Evolutionary conservation across 208 protist genomes (phyloP).

Genomic region (Trypanosoma boissoni): DNA sequence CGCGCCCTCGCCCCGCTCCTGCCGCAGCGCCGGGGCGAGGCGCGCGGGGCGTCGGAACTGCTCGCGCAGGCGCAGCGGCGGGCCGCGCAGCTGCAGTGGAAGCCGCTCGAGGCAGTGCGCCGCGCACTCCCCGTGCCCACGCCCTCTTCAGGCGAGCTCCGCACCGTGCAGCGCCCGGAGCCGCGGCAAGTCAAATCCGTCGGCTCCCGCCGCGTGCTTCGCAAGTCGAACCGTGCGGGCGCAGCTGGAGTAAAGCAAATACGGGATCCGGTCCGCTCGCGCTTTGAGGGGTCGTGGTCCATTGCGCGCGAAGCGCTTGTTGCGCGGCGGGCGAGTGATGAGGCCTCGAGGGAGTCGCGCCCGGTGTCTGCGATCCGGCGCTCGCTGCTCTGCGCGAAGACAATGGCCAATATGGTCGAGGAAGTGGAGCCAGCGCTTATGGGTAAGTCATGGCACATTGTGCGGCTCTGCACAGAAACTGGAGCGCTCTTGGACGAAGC

Average conservation of each 20-base stretch:
- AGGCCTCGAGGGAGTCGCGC: too few relatives aligned
- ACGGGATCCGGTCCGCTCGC: conserved; percentile 5
- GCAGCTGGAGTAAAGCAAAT: conserved; percentile 1
- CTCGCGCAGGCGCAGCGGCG: too few relatives aligned
- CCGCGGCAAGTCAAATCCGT: too few relatives aligned
- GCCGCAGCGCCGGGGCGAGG: too few relatives aligned
- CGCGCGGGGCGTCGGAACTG: too few relatives aligned
- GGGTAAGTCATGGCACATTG: conserved; percentile 28
- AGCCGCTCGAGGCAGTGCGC: not conserved
- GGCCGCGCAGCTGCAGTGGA: not conserved
- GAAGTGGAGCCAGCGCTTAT: conserved; percentile 20
- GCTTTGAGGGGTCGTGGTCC: conserved; percentile 8
- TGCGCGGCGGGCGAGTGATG: not conserved
- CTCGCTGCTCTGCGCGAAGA: not conserved
- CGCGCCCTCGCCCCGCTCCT: not conserved
- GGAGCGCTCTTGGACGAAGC: conserved; percentile 20
- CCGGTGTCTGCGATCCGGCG: too few relatives aligned
- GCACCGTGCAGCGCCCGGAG: too few relatives aligned
- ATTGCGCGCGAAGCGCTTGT: not conserved
- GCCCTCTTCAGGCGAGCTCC: too few relatives aligned
- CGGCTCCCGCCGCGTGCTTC: too few relatives aligned
- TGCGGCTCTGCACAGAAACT: conserved; percentile 26
- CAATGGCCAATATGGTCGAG: conserved; percentile 10
- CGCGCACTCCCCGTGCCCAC: not conserved
- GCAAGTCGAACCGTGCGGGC: not conserved